A percentile compares a stretch with the other conserved stretches of the same genome.
Evolutionary conservation across 352 stramenopile genomes (phyloP).

Genomic region (Pythium aphanidermatum): DNA sequence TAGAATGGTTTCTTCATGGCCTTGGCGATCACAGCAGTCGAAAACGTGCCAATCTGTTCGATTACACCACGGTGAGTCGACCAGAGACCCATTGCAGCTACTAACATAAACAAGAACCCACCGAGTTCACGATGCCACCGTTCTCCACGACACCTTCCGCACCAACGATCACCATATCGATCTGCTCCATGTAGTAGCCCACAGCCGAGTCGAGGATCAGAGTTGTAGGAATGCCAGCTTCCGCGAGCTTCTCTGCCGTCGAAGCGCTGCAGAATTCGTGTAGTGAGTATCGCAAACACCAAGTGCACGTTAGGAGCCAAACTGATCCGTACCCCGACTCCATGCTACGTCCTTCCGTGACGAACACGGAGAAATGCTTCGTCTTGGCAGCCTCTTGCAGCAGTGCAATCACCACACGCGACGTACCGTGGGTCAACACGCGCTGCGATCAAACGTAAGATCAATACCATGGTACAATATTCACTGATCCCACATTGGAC

Average conservation of each 20-base stretch:
- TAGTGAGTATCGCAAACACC: not conserved
- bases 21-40: constrained; percentile 91
- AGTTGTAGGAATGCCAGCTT: constrained; percentile 90
- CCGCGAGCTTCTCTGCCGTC: constrained; percentile 77
- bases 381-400: constrained; percentile 88
- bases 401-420: constrained; percentile 88
- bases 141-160: constrained; percentile 97
- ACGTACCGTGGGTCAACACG: constrained; percentile 93
- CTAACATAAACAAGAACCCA: constrained; percentile 18
- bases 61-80: not conserved
- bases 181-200: constrained; percentile 94
- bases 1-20: constrained; percentile 97
- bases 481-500: not conserved
- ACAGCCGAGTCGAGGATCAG: constrained; percentile 95
- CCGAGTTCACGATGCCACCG: constrained; percentile 96
- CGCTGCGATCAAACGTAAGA: constrained; percentile 25
- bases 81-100: not conserved
- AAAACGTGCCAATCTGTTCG: constrained; percentile 91
- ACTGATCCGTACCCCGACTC: constrained; percentile 68
- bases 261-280: constrained; percentile 24
- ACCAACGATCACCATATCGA: constrained; percentile 95
- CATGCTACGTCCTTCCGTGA: constrained; percentile 92
- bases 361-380: constrained; percentile 92
- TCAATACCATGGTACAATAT: not conserved
- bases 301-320: not conserved